phyloP scores from a whole-genome alignment of 805 yeast genomes.

The Limtongia smithiae region DNA sequence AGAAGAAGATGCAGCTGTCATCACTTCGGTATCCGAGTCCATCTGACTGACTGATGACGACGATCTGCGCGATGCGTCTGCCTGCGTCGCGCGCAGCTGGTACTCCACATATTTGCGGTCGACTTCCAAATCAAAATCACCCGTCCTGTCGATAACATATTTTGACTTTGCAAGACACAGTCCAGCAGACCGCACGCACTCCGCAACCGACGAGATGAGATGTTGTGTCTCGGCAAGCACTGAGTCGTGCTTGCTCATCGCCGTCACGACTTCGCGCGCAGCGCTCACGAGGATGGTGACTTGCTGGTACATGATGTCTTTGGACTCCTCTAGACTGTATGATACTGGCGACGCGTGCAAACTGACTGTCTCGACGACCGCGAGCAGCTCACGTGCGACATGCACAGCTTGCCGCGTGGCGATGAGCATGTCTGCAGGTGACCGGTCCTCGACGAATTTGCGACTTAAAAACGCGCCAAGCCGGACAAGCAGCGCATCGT shows the following conservation, averaged over 20 bases:
- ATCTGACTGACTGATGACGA: background rate
- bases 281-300: constrained; percentile 38
- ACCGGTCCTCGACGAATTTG: constrained; percentile 20
- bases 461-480: constrained; percentile 37
- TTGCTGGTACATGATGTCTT: constrained; percentile 37
- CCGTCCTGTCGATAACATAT: constrained; percentile 32
- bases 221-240: constrained; percentile 6
- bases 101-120: constrained; percentile 7
- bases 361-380: constrained; percentile 37
- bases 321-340: constrained; percentile 35
- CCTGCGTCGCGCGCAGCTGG: constrained; percentile 1
- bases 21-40: background rate
- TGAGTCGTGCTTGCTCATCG: constrained; percentile 7
- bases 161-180: constrained; percentile 36
- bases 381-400: constrained; percentile 41
- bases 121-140: constrained; percentile 33
- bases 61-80: background rate
- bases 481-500: constrained; percentile 37
- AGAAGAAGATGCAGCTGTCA: background rate
- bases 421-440: constrained; percentile 33
- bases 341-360: constrained; percentile 31
- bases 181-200: constrained; percentile 37
- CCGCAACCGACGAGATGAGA: constrained; percentile 31
- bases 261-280: constrained; percentile 38
- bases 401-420: constrained; percentile 41